Evolutionary conservation across 1,284 basidiomycete species (phyloP), one percentile per base, ranked within the genome.

Genomic region (Fomitopsis betulina): DNA sequence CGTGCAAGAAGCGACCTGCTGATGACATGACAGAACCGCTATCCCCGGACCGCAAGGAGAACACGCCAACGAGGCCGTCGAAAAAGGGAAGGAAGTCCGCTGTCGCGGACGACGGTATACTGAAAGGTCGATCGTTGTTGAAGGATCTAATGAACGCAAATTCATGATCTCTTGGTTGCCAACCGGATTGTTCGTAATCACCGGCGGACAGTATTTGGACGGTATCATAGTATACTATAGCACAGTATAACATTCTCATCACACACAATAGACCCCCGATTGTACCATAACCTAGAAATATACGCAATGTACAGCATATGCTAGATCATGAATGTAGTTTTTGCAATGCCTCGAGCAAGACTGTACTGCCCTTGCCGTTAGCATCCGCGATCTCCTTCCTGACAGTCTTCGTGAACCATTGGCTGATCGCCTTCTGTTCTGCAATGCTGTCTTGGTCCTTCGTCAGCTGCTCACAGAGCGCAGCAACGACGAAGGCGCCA

Each of bases 401-500:
- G 15, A 47, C 76, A 23, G 75, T 72, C 13, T 69, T 64, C 3
- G 70, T 73, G 67, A 93, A 85, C 79, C 87, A 89, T 6, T 61
- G 66, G 68, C 79, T 84, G 49, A 91, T 67, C 45, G 58, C 58
- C 32, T 21, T 54, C 53, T 70, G 73, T 57, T 76, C 73, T n/a
- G 69, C 71, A 3, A 70, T 72, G 17, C 68, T 70, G 1, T 76
- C 79, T 8, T 77, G 70, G 2, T 76, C 78, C 9, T 78, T 78
- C 55, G 73, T 70, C 38, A 93, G 72, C 25, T 85, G 82, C 63
- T 86, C 86, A 62, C 89, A 82, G 43, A 94, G 72, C 70, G 92
- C 92, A 0, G 89, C 85, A 2, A 94, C 75, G 4, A 95, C 83
- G 65, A 95, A 95, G 2, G 87, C 81, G 0, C 91, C 93, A 50